Base-by-base conservation (phyloP, 306 rosid genomes). In the Albizia julibrissin region DNA sequence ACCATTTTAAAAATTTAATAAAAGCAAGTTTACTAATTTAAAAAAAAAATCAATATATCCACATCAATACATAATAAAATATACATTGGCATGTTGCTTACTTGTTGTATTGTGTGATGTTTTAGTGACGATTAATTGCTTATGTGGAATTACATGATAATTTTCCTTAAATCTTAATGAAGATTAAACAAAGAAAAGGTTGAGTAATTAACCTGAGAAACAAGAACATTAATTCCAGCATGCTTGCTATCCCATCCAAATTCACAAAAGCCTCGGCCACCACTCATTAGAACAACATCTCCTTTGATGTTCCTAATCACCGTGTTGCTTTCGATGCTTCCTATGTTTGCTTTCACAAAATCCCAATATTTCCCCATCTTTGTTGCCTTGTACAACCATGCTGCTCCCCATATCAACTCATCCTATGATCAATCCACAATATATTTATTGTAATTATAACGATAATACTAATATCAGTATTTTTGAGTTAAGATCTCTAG, bases 171-270 rank as follows among this genome's bases (percentile, higher is more conserved):
- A 47, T 46, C 0, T 47, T 14, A 47, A 47, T 47, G 52, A 47
- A 47, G 4, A 11, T 47, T 2, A 10, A 47, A n/a, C n/a, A n/a
- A 47, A 47, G 3, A 46, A 47, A 47, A 14, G 5, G 19, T 47
- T 47, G 18, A 47, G 18, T 47, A 3, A 10, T 47, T 11, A 14
- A 47, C 93, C 87, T 74, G 40, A 0, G 91, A 90, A 77, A 79
- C 82, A 74, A 90, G 90, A 5, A 90, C 84, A 74, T 90, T 87
- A 50, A 85, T 83, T 18, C 91, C 94, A n/a, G 91, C 87, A 77
- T 74, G 16, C 37, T 90, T 90, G 26, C 37, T 0, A 15, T 87
- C 94, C 91, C 94, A 90, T 81, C 91, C 94, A 77, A 90, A 90
- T 16, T 85, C 79, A 76, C n/a, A 14, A 56, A 52, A 7, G 61